Conservation (phyloP, 495 filamentous ascomycete genomes). For the Neurospora sp. region DNA sequence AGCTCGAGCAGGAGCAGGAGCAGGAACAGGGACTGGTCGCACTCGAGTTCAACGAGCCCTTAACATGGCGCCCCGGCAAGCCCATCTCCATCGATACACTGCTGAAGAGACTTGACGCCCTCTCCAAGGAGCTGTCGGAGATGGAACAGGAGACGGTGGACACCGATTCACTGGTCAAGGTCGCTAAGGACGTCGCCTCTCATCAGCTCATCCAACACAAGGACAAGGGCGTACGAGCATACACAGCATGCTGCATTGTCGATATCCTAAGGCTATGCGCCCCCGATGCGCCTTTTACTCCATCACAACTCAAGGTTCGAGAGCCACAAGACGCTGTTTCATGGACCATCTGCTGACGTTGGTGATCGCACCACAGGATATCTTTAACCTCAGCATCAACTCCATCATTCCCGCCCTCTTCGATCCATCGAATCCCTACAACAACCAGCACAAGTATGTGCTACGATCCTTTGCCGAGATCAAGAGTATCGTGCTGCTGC, state of each 20-base stretch:
- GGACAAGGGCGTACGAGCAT: conserved; percentile 85
- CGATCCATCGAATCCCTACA: conserved; percentile 84
- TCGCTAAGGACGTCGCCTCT: conserved; percentile 81
- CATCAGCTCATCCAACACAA: conserved; percentile 79
- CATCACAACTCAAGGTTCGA: conserved; percentile 75
- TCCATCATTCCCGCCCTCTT: conserved; percentile 75
- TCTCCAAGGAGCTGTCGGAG: conserved; percentile 73
- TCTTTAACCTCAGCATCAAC: conserved; percentile 80
- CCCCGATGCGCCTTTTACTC: conserved; percentile 90
- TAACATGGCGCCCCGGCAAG: conserved; percentile 89
- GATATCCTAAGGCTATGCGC: conserved; percentile 92
- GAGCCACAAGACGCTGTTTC: background rate
- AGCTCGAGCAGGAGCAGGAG: conserved; percentile 20
- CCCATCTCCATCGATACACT: conserved; percentile 77
- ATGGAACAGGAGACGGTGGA: conserved; percentile 84
- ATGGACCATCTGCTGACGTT: conserved; percentile 3
- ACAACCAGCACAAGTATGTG: conserved; percentile 83
- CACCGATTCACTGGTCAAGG: conserved; percentile 64
- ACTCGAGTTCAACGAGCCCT: conserved; percentile 70
- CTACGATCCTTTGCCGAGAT: conserved; percentile 80
- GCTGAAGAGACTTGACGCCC: conserved; percentile 63
- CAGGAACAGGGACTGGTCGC: conserved; percentile 17
- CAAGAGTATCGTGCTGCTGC: conserved; percentile 87
- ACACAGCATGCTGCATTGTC: conserved; percentile 78
- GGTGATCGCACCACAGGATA: conserved; percentile 49